Percentiles rank a stretch among this genome's conserved stretches.
phyloP scores from a whole-genome alignment of 2,329 filamentous ascomycete genomes.

The Dendryphion nanum region DNA sequence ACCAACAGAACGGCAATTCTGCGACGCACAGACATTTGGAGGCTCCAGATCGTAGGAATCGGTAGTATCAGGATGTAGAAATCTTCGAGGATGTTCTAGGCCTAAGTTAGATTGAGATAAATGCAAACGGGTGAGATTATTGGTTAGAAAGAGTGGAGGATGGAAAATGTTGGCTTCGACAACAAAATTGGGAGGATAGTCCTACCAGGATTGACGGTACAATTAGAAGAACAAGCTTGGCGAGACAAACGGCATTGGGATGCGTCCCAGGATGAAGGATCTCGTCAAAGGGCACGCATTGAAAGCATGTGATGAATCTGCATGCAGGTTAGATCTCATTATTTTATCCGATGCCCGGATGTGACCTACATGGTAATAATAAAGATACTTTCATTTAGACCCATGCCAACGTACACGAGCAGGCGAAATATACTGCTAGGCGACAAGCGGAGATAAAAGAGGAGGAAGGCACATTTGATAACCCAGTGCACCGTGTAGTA shows the following conservation, averaged over 20 bases:
- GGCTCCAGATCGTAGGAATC: slow-evolving; percentile 14
- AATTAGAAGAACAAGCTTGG: slow-evolving; percentile 24
- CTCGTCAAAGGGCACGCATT: slow-evolving; percentile 32
- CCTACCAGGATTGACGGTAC: slow-evolving; percentile 26
- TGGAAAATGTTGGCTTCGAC: too few species aligned
- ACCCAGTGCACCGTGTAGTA: slow-evolving; percentile 31
- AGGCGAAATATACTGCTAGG: slow-evolving; percentile 18
- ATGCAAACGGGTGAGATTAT: too few species aligned
- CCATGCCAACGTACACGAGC: slow-evolving; percentile 23
- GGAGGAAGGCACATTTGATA: slow-evolving; percentile 34
- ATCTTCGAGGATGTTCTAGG: slow-evolving; percentile 20
- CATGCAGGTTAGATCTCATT: neutral
- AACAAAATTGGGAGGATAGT: too few species aligned
- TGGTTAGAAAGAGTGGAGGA: too few species aligned
- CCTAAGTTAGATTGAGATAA: too few species aligned
- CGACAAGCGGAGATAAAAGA: slow-evolving; percentile 35
- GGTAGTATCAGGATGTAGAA: slow-evolving; percentile 22
- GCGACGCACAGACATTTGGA: slow-evolving; percentile 19
- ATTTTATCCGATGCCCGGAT: neutral
- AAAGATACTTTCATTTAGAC: slow-evolving; percentile 22
- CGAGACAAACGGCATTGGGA: slow-evolving; percentile 21
- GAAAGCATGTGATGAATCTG: slow-evolving; percentile 25
- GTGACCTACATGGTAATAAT: slow-evolving; percentile 20
- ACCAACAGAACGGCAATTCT: slow-evolving; percentile 21
- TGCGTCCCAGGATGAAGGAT: slow-evolving; percentile 25